Evolutionary conservation across 805 yeast genomes (phyloP), one percentile per base, ranked within the genome.

Genomic region (Starmerella sp.): DNA sequence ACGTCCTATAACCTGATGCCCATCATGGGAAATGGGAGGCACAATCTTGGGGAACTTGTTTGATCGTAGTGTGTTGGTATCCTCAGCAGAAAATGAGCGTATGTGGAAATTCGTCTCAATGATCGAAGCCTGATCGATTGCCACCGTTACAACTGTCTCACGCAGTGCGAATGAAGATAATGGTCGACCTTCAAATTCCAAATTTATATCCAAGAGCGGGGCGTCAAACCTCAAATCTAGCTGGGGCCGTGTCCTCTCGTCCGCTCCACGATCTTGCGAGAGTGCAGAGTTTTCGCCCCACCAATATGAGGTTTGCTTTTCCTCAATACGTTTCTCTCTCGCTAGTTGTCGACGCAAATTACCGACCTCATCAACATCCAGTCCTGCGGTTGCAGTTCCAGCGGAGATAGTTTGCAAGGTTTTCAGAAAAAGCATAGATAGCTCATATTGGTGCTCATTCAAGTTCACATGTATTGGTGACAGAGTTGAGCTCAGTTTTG

Each of bases 31-130:
- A 2, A 78, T 75, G 30, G 79, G 78, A 1, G 97, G 97, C 44
- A 93, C 81, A 35, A 93, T 80, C 57, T 90, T 84, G 0, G 84
- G 77, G 69, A 87, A 91, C 61, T 79, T 80, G 70, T 85, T 91
- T 4, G 49, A 46, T 3, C 49, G 37, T 5, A 34, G 15, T 34
- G 76, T 80, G 22, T 77, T 77, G 6, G 71, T 70, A 69, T 93
- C 98, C 53, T 78, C 80, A 3, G 90, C 84, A 2, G 83, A 79
- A 62, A 93, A 84, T 0, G 96, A 81, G 43, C 80, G 77, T 32
- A 88, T 74, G 54, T 78, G 79, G 8, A 88, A 62, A 52, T 81
- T 82, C 0, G 90, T 78, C 7, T 71, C 75, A 53, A 79, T 76
- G 35, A 79, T 76, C 0, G 83, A 77, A 60, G 79, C 77, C 30